Evolutionary conservation across 2,329 filamentous ascomycete genomes (phyloP), one percentile per base, ranked within the genome.

Genomic region (Hymenoscyphus scutula): DNA sequence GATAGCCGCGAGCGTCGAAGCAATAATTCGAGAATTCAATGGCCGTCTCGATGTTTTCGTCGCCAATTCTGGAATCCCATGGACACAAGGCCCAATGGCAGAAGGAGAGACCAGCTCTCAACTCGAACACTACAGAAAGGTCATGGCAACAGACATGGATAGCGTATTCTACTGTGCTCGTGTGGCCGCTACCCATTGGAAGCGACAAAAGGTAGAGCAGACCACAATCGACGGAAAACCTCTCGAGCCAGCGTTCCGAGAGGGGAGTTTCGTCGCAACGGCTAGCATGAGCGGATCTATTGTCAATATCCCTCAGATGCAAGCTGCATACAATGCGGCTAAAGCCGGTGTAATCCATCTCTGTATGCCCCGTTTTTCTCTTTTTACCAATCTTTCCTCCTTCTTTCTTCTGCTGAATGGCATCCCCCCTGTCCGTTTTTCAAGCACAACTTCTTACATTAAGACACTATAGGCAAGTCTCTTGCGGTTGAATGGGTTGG

Each of bases 201-300:
- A 87, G 55, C 80, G 87, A 30, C 89, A 92, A 74, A 88, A 88
- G 78, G 77, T 82, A 63, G 85, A 91, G 72, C 84, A 85, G 25
- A 88, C 85, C 0, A 84, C 85, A 29, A 68, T 83, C 53, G 80
- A 87, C 71, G 88, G 88, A 62, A 81, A 84, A 72, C 81, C 81
- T 70, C 77, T 90, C 27, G 80, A 84, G 58, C 55, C 59, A 13
- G 80, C 82, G 67, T 90, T 83, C 72, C 79, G 78, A 1, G 79
- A 82, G 29, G 89, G 90, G 25, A 89, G 86, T 74, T 91, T 94
- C 75, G 86, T 94, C 68, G 88, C 88, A 29, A 94, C 91, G 6
- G 88, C 90, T 0, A 89, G 86, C 62, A 93, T 94, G 84, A 89
- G 85, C 68, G 90, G 87, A 3, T 89, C 89, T 73, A 88, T 93